Evolutionary conservation across 768 basidiomycete genomes (phyloP).

Genomic region (Boletellus ananas): DNA sequence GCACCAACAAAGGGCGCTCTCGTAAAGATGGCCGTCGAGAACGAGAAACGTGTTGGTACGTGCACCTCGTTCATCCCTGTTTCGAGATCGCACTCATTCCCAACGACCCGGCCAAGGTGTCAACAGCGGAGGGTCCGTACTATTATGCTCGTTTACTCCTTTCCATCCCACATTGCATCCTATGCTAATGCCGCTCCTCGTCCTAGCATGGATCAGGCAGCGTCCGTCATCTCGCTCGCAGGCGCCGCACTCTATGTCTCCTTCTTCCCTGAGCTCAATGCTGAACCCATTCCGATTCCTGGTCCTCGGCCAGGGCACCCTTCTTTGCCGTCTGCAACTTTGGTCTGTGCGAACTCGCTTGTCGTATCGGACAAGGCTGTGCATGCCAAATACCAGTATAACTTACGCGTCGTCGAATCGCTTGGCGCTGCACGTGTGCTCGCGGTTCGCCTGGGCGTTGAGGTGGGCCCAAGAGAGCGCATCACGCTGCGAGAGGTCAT

Average conservation of each 20-base stretch:
- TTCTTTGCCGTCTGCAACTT: slow-evolving; percentile 23
- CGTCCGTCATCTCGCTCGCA: slow-evolving; percentile 73
- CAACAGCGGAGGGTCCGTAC: slow-evolving; percentile 69
- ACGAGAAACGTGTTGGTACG: slow-evolving; percentile 77
- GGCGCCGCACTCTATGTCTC: slow-evolving; percentile 73
- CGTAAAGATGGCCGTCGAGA: slow-evolving; percentile 77
- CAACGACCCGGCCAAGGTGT: slow-evolving; percentile 40
- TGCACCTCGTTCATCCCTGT: background rate
- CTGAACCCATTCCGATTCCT: slow-evolving; percentile 64
- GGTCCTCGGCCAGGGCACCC: slow-evolving; percentile 20
- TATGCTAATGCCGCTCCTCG: background rate
- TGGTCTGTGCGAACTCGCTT: slow-evolving; percentile 49
- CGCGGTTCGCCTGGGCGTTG: slow-evolving; percentile 52
- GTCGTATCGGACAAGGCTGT: slow-evolving; percentile 78
- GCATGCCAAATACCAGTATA: slow-evolving; percentile 75
- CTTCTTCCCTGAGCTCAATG: slow-evolving; percentile 72
- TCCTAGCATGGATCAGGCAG: slow-evolving; percentile 84
- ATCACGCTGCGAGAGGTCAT: slow-evolving; percentile 68
- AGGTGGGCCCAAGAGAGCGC: slow-evolving; percentile 37
- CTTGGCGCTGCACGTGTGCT: slow-evolving; percentile 76
- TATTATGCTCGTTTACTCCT: background rate
- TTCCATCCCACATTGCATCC: no score
- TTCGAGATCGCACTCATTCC: background rate
- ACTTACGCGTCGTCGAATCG: slow-evolving; percentile 89
- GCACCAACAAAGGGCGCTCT: slow-evolving; percentile 58